A percentile compares a stretch with the other conserved stretches of the same genome.
phyloP scores from a whole-genome alignment of 306 rosid genomes.

The Datisca glomerata region DNA sequence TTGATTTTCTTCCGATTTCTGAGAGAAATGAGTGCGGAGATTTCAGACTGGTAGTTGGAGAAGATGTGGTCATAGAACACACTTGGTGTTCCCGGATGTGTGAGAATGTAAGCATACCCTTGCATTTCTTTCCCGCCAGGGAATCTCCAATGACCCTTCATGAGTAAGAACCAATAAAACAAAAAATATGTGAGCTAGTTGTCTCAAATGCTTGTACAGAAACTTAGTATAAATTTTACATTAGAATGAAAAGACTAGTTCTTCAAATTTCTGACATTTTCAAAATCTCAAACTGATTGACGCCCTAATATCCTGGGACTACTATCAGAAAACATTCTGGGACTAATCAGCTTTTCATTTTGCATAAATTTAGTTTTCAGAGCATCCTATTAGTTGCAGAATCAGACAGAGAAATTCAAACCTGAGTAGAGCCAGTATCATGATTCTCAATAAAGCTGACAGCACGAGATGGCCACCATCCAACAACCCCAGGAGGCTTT shows the following conservation, averaged over 20 bases:
- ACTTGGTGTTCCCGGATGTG: constrained; percentile 97
- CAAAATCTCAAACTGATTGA: too few species aligned
- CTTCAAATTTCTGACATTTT: too few species aligned
- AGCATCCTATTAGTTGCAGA: too few species aligned
- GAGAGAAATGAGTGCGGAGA: constrained; percentile 42
- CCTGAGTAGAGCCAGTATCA: constrained; percentile 99
- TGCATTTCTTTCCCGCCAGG: constrained; percentile 84
- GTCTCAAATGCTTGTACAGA: neutral
- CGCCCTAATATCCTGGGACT: too few species aligned
- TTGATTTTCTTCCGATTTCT: constrained; percentile 53
- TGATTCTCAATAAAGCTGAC: constrained; percentile 95
- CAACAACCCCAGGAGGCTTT: constrained; percentile 93
- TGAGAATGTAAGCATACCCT: constrained; percentile 94
- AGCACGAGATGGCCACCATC: constrained; percentile 99
- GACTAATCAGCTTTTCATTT: too few species aligned
- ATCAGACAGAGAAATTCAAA: constrained; percentile 18
- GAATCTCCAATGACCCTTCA: constrained; percentile 99
- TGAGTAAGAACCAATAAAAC: constrained; percentile 13
- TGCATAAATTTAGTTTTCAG: neutral
- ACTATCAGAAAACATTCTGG: too few species aligned
- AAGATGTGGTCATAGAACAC: constrained; percentile 83
- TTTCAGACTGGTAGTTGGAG: constrained; percentile 53
- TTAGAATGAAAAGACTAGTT: too few species aligned
- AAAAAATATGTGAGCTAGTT: neutral
- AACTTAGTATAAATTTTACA: too few species aligned